Conservation (phyloP, 768 basidiomycete genomes). For the Lactifluus piperatus region DNA sequence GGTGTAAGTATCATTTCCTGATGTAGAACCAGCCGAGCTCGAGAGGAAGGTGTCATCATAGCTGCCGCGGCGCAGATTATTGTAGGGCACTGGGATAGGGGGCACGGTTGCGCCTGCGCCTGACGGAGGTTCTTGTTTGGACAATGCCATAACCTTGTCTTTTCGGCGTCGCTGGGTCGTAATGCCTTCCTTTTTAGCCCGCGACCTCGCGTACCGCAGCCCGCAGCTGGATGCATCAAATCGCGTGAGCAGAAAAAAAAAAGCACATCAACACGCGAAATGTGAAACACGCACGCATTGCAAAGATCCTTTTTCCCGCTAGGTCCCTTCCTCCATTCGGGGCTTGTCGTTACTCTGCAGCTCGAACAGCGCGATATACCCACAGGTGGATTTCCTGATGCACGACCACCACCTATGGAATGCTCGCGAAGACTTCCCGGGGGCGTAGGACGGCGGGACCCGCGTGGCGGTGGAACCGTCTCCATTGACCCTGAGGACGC, state of each 20-base stretch:
- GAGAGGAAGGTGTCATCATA: constrained; percentile 40
- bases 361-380: constrained; percentile 69
- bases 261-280: constrained; percentile 17
- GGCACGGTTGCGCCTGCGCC: constrained; percentile 25
- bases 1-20: constrained; percentile 44
- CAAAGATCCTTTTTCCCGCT: constrained; percentile 87
- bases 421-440: constrained; percentile 44
- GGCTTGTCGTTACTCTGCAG: constrained; percentile 74
- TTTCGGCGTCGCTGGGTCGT: constrained; percentile 53
- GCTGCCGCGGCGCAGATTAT: constrained; percentile 37
- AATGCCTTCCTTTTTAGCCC: constrained; percentile 80
- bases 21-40: constrained; percentile 43
- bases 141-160: constrained; percentile 38
- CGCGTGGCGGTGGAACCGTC: constrained; percentile 48
- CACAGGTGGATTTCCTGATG: constrained; percentile 55
- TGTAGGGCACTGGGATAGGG: constrained; percentile 38
- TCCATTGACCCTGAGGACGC: constrained; percentile 27
- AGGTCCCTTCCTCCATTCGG: constrained; percentile 89
- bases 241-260: constrained; percentile 18
- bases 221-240: constrained; percentile 50
- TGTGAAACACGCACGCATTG: constrained; percentile 63
- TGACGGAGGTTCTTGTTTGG: constrained; percentile 23
- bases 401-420: constrained; percentile 37
- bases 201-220: constrained; percentile 75
- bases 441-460: constrained; percentile 35